phyloP scores from a whole-genome alignment of 768 basidiomycete species.

The Podaxis sp. region DNA sequence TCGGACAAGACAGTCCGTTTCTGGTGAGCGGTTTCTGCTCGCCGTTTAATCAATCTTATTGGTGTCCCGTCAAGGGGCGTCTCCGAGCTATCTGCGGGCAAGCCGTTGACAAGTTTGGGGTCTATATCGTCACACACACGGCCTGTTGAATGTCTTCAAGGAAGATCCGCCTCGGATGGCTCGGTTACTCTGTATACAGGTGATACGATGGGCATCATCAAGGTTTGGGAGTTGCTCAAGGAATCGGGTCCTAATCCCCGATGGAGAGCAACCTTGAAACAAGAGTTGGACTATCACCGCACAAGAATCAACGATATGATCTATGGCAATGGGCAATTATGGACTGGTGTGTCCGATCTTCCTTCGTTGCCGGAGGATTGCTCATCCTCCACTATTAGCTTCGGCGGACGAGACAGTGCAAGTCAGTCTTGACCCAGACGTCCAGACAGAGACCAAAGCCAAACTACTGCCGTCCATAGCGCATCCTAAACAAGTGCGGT shows the following conservation, averaged over 20 bases:
- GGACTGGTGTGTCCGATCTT: constrained; percentile 63
- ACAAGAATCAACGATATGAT: constrained; percentile 77
- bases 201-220: constrained; percentile 91
- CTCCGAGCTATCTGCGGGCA: constrained; percentile 34
- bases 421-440: constrained; percentile 42
- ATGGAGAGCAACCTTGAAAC: constrained; percentile 47
- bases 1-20: constrained; percentile 87
- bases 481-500: constrained; percentile 65
- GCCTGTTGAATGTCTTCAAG: constrained; percentile 78
- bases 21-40: constrained; percentile 55
- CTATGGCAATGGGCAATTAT: constrained; percentile 68
- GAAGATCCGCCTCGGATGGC: constrained; percentile 39
- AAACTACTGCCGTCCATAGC: constrained; percentile 47
- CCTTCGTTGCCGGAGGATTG: background rate
- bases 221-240: constrained; percentile 67
- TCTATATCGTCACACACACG: constrained; percentile 83
- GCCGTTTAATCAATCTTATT: background rate
- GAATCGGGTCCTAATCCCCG: constrained; percentile 31
- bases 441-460: constrained; percentile 11
- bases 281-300: constrained; percentile 69
- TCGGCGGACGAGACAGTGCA: constrained; percentile 87
- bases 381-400: constrained; percentile 38
- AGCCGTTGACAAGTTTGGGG: constrained; percentile 49
- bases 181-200: constrained; percentile 67
- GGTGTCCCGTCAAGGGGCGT: constrained; percentile 54